These are phyloP conservation scores for Echium plantagineum DNA, from an alignment of 257 asterid species.

Conservation along the genomic window DNA sequence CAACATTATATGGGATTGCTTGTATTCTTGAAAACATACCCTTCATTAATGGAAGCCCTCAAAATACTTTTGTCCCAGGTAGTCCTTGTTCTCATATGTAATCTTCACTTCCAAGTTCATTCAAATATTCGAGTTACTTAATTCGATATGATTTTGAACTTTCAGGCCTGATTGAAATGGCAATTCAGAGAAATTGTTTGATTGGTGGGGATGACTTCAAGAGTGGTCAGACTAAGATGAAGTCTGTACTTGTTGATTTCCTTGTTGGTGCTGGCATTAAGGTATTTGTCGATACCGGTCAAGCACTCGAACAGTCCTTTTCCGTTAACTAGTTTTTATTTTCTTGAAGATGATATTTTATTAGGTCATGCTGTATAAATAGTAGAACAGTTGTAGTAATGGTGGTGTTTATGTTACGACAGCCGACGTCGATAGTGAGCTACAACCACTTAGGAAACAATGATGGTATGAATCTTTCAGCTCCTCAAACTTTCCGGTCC, in stretches of 20 bases:
- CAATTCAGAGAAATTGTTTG: conserved; percentile 66
- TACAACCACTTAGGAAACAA: conserved; percentile 97
- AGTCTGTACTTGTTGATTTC: conserved; percentile 90
- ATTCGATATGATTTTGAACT: not conserved
- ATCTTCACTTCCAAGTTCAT: too few relatives aligned
- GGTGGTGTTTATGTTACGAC: conserved; percentile 7
- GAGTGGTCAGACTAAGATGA: conserved; percentile 99
- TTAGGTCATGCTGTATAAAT: not conserved
- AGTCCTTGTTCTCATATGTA: not conserved
- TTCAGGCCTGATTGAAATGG: conserved; percentile 77
- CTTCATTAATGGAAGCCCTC: conserved; percentile 94
- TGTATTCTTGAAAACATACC: conserved; percentile 79
- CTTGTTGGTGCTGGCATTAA: conserved; percentile 98
- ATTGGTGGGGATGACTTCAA: conserved; percentile 97
- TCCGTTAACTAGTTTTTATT: too few relatives aligned
- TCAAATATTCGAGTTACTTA: not conserved
- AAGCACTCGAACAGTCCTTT: not conserved
- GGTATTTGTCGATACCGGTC: conserved; percentile 25
- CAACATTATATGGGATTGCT: conserved; percentile 68
- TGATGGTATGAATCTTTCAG: conserved; percentile 93
- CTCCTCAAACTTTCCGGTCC: conserved; percentile 95
- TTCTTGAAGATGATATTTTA: not conserved
- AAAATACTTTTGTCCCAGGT: conserved; percentile 98
- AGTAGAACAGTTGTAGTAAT: not conserved
- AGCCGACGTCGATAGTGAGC: conserved; percentile 99